Conservation (phyloP, 169 alveolate species). For the Plasmodium gonderi region DNA sequence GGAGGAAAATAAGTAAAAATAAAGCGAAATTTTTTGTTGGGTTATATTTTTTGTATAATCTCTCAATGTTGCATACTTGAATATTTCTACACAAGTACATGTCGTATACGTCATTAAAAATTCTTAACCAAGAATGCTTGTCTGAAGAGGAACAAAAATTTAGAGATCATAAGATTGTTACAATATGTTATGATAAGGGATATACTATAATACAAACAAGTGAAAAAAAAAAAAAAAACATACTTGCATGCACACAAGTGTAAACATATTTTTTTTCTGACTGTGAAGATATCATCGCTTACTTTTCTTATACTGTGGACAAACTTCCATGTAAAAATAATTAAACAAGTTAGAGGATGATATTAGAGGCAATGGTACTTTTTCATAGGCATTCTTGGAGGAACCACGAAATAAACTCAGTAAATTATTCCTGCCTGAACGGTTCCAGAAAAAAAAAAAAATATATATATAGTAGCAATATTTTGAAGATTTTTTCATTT, state of each 20-base stretch:
- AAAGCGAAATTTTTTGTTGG: background rate
- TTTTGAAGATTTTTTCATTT: background rate
- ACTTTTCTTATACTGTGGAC: constrained; percentile 25
- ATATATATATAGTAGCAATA: background rate
- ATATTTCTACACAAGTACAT: constrained; percentile 19
- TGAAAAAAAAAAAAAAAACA: background rate
- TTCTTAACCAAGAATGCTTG: constrained; percentile 17
- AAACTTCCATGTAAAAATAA: background rate
- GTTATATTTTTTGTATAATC: background rate
- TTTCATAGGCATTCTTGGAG: constrained; percentile 19
- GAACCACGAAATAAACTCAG: constrained; percentile 17
- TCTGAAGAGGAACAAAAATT: background rate
- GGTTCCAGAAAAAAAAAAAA: background rate
- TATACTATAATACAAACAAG: background rate
- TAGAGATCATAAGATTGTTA: background rate
- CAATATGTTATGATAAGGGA: background rate
- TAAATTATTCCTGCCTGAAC: constrained; percentile 4
- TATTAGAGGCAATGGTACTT: constrained; percentile 52
- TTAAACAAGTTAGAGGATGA: constrained; percentile 7
- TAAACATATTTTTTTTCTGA: background rate
- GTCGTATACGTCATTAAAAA: constrained; percentile 47
- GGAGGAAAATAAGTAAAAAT: background rate
- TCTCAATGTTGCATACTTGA: background rate
- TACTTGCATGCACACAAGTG: background rate
- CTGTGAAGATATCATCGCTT: background rate